Evolutionary conservation across 2,329 filamentous ascomycete species (phyloP).

Genomic region (Apiospora hydei): DNA sequence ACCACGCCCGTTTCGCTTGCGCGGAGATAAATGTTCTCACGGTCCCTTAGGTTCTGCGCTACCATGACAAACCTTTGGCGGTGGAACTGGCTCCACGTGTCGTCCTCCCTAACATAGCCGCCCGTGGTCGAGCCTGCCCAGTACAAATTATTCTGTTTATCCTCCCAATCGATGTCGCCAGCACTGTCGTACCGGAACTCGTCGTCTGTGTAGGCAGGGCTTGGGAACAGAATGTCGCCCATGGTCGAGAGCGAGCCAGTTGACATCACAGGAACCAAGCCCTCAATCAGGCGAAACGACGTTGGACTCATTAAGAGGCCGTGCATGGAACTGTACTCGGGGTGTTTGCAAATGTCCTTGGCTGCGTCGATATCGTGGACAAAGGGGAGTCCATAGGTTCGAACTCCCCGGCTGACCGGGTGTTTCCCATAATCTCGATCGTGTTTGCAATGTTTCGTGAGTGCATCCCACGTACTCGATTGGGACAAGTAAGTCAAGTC

Average conservation of each 20-base stretch:
- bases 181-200: conserved; percentile 50
- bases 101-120: conserved; percentile 43
- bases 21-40: conserved; percentile 43
- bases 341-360: conserved; percentile 53
- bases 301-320: conserved; percentile 54
- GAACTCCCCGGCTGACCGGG: neutral
- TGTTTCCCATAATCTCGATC: neutral
- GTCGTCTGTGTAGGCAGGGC: conserved; percentile 54
- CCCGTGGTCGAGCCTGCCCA: conserved; percentile 66
- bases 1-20: conserved; percentile 31
- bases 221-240: conserved; percentile 60
- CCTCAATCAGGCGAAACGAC: conserved; percentile 49
- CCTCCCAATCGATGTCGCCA: conserved; percentile 54
- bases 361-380: conserved; percentile 39
- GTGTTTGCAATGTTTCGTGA: conserved; percentile 42
- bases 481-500: neutral
- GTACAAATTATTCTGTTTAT: conserved; percentile 59
- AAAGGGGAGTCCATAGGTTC: conserved; percentile 44
- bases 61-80: conserved; percentile 54
- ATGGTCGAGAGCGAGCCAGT: conserved; percentile 54
- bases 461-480: conserved; percentile 37
- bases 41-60: conserved; percentile 42
- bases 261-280: conserved; percentile 55
- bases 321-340: conserved; percentile 51
- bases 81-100: conserved; percentile 52